These are phyloP conservation scores for Periglandula ipomoeae DNA, from an alignment of 2,329 filamentous ascomycete genomes.

Conservation along the genomic window DNA sequence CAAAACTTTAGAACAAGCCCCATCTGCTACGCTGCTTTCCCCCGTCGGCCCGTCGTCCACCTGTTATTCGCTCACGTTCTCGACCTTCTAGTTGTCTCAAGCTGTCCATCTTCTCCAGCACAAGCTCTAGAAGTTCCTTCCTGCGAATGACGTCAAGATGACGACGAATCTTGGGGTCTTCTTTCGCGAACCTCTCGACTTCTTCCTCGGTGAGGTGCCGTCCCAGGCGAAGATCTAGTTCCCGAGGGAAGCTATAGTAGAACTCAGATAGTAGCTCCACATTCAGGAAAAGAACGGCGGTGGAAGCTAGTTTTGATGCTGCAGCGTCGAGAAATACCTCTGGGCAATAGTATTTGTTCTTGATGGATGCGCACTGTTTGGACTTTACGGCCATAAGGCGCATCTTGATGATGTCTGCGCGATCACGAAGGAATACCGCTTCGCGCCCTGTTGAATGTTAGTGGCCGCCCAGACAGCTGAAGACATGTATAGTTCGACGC, in stretches of 20 bases:
- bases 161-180: slow-evolving; percentile 80
- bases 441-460: slow-evolving; percentile 60
- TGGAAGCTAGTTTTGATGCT: slow-evolving; percentile 87
- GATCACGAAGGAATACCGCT: slow-evolving; percentile 87
- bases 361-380: slow-evolving; percentile 72
- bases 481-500: too few species aligned
- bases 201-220: slow-evolving; percentile 69
- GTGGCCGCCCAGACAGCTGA: too few species aligned
- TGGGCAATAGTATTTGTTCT: slow-evolving; percentile 94
- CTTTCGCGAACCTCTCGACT: slow-evolving; percentile 82
- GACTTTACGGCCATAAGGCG: slow-evolving; percentile 80
- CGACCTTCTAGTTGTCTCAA: slow-evolving; percentile 73
- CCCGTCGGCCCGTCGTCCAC: slow-evolving; percentile 14
- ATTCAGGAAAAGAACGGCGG: slow-evolving; percentile 92
- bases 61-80: slow-evolving; percentile 43
- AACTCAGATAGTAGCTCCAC: slow-evolving; percentile 95
- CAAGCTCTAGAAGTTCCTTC: slow-evolving; percentile 88
- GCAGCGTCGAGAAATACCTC: slow-evolving; percentile 98
- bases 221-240: slow-evolving; percentile 79
- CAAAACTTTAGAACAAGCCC: slow-evolving; percentile 35
- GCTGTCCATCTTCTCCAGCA: slow-evolving; percentile 92
- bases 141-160: slow-evolving; percentile 88
- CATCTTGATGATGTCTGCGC: slow-evolving; percentile 84
- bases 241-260: slow-evolving; percentile 93
- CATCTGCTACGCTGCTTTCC: slow-evolving; percentile 37